Evolutionary conservation across 345 rosid genomes (phyloP).

Genomic region (Citrus medica): DNA sequence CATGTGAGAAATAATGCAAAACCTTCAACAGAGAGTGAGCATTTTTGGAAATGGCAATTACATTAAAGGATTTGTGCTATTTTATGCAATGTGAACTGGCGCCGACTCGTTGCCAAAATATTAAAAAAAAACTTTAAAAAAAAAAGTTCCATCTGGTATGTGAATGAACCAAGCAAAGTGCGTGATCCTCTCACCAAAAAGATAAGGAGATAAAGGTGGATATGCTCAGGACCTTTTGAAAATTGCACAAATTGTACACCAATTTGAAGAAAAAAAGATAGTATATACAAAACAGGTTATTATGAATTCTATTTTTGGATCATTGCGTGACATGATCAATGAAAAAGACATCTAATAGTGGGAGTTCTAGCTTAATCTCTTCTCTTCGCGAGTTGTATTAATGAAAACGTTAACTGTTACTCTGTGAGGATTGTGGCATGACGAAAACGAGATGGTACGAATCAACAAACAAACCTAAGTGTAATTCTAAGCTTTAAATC

Average conservation of each 20-base stretch:
- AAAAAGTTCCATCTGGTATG: not conserved
- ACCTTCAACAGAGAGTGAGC: not conserved
- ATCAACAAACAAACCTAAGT: not conserved
- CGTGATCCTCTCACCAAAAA: conserved; percentile 23
- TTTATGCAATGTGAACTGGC: not conserved
- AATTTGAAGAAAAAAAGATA: not conserved
- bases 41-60: too few relatives aligned
- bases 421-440: not conserved
- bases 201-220: conserved; percentile 47
- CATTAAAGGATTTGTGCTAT: too few relatives aligned
- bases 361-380: not conserved
- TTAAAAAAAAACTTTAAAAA: not conserved
- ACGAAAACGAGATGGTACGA: not conserved
- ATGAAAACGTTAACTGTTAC: not conserved
- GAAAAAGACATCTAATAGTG: conserved; percentile 18
- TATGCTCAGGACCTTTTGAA: conserved; percentile 27
- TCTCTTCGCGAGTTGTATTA: conserved; percentile 4
- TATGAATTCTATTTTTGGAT: not conserved
- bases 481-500: not conserved
- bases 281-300: conserved; percentile 13
- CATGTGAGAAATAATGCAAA: not conserved
- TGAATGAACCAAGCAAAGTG: conserved; percentile 24
- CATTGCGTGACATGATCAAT: conserved; percentile 23
- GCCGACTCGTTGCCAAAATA: not conserved
- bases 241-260: conserved; percentile 1